Base-by-base conservation (phyloP, 768 basidiomycete species). In the Hysterangium stoloniferum region DNA sequence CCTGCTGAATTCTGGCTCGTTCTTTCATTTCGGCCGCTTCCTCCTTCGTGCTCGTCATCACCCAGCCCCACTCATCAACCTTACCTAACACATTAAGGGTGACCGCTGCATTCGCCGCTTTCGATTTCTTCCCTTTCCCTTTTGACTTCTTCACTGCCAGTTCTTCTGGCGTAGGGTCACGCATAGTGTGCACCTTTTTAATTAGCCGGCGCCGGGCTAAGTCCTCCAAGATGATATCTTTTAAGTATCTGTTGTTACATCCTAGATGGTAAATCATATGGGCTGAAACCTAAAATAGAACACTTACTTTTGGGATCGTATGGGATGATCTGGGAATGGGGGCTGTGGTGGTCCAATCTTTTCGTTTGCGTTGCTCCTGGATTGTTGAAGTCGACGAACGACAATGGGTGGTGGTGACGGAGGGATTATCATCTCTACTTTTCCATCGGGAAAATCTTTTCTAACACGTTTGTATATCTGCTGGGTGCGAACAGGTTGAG, bases 31-130 rank as follows among this genome's bases (percentile, higher is more conserved):
- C 25, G 11, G 4, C 13, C 3, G 40, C 28, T 15, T 17, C 13
- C 29, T 51, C 29, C 33, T 51, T n/a, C 19, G 49, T 5, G 3
- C 38, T 51, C 25, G 20, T 51, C 19, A 51, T n/a, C 1, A 43
- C 27, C 49, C 49, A 51, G 27, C 40, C 49, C 49, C 49, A 51
- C 25, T 51, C 12, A 37, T 51, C 49, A 8, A 51, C 40, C 49
- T 41, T 51, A 11, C 49, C 49, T 40, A 32, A 28, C 2, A 31
- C 49, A 29, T 51, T 51, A 13, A 51, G 40, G 4, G 27, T 43
- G 9, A 42, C 49, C 19, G 17, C 8, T 33, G 13, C 27, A 28
- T 51, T 40, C 3, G 15, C n/a, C 8, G 20, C 38, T 17, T 51
- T 41, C 25, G 20, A 20, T 33, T 51, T 51, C 38, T 51, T 51